Evolutionary conservation across 495 filamentous ascomycete species (phyloP).

Genomic region (Cetradonia linearis): DNA sequence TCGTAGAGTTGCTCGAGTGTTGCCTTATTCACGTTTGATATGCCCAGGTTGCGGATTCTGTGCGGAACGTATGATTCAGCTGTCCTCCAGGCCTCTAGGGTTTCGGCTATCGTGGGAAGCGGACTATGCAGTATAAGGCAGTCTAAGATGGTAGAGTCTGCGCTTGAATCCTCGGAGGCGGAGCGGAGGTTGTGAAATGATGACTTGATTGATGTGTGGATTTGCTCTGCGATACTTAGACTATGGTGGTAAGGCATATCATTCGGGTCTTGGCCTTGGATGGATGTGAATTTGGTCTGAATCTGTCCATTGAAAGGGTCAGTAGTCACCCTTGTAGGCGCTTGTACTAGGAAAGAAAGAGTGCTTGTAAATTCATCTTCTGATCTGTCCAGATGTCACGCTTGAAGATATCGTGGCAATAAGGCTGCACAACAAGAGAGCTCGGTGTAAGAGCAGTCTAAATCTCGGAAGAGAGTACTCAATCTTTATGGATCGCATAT

Average conservation of each 20-base stretch:
- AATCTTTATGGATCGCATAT: neutral
- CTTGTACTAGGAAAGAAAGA: no score
- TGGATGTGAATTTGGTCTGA: constrained; percentile 72
- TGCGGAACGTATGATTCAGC: constrained; percentile 55
- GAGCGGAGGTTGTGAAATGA: constrained; percentile 57
- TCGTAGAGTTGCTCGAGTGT: constrained; percentile 44
- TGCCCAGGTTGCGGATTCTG: constrained; percentile 55
- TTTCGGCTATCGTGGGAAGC: constrained; percentile 44
- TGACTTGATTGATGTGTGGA: constrained; percentile 52
- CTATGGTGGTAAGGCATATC: constrained; percentile 49
- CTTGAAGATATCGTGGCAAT: neutral
- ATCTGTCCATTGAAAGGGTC: constrained; percentile 20
- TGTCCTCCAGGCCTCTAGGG: constrained; percentile 52
- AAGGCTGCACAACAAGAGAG: neutral
- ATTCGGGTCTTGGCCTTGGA: constrained; percentile 45
- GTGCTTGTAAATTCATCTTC: neutral
- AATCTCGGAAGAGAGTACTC: neutral
- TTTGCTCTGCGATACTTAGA: constrained; percentile 46
- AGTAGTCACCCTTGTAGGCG: neutral
- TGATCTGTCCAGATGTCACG: neutral
- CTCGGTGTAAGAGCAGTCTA: neutral
- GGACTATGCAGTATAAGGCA: constrained; percentile 65
- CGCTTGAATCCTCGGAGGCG: constrained; percentile 25
- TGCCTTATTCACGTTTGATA: constrained; percentile 54
- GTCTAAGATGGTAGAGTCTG: constrained; percentile 53